Conservation (phyloP, 164 flowering plant species). For the Umbilicus rupestris region DNA sequence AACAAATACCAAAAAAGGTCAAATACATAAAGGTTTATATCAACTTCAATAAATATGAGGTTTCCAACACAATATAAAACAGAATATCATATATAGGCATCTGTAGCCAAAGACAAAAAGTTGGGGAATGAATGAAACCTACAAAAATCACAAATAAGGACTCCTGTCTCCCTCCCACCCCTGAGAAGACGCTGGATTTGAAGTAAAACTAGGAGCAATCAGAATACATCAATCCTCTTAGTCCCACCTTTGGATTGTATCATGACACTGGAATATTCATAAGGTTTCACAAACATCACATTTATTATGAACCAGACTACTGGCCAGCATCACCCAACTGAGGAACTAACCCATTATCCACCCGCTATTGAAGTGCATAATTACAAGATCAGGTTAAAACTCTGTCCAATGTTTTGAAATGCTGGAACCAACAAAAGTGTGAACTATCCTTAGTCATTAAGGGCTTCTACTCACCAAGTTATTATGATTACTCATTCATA, state of each 20-base stretch:
- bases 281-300: background rate
- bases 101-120: background rate
- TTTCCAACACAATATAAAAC: background rate
- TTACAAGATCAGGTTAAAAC: background rate
- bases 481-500: background rate
- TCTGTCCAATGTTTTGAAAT: background rate
- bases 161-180: background rate
- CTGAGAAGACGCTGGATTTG: background rate
- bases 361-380: background rate
- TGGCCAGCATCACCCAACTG: background rate
- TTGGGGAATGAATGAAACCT: too few species aligned
- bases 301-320: constrained; percentile 1
- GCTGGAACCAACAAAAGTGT: constrained; percentile 2
- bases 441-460: background rate
- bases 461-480: background rate
- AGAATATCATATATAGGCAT: background rate
- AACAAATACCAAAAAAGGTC: background rate
- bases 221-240: background rate
- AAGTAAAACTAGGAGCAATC: background rate
- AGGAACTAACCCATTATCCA: constrained; percentile 2
- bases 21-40: background rate
- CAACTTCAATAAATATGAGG: too few species aligned
- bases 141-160: background rate
- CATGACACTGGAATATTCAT: constrained; percentile 1
- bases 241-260: background rate